Evolutionary conservation across 2,329 filamentous ascomycete genomes (phyloP).

Genomic region (Phaeosphaeriaceae sp.): DNA sequence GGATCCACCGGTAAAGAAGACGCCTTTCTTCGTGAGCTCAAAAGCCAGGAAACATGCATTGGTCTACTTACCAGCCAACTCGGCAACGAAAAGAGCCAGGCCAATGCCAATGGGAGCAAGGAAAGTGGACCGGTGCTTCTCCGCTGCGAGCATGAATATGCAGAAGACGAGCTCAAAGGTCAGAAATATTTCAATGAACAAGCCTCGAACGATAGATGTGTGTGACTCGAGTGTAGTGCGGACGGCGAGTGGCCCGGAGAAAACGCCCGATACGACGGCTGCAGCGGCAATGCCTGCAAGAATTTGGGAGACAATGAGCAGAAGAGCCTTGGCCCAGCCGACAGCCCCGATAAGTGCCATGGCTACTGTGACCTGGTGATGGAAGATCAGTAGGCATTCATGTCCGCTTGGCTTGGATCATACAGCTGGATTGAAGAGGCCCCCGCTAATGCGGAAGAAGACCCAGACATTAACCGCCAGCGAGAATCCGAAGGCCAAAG

Average conservation of each 20-base stretch:
- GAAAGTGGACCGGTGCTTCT: conserved; percentile 51
- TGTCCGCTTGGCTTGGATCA: background rate
- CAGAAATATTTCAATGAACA: conserved; percentile 60
- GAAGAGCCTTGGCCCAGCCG: conserved; percentile 51
- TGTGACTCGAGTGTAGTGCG: conserved; percentile 51
- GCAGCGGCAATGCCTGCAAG: conserved; percentile 55
- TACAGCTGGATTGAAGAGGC: conserved; percentile 50
- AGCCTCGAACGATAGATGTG: conserved; percentile 53
- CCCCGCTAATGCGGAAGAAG: conserved; percentile 50
- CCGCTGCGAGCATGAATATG: conserved; percentile 55
- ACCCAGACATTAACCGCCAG: conserved; percentile 51
- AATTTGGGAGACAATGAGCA: conserved; percentile 56
- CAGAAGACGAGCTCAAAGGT: conserved; percentile 57
- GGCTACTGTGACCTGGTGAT: conserved; percentile 54
- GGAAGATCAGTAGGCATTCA: conserved; percentile 4
- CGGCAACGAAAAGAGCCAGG: conserved; percentile 55
- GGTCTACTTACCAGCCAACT: conserved; percentile 48
- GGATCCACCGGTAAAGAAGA: conserved; percentile 56
- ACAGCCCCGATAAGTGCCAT: conserved; percentile 57
- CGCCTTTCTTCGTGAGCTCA: conserved; percentile 39
- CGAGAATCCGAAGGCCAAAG: conserved; percentile 46
- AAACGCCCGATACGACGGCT: conserved; percentile 52
- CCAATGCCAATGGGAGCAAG: conserved; percentile 53
- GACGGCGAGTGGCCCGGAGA: conserved; percentile 55
- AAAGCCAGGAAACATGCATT: background rate